Conservation (phyloP, 2,329 filamentous ascomycete species). For the Huntiella omanensis region DNA sequence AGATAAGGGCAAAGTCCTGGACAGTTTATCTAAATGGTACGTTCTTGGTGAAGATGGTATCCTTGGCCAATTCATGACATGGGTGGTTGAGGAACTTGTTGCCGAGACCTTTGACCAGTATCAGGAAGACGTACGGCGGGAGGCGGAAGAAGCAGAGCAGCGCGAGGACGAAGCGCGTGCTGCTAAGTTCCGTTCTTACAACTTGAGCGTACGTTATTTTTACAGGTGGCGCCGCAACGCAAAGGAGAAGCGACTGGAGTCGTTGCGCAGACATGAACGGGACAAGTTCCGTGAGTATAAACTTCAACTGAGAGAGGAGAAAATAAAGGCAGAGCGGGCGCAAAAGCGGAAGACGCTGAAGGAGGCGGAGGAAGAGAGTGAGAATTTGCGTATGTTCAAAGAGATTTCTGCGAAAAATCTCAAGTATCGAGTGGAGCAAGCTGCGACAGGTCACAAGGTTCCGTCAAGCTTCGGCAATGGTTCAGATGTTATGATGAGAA, state of each 20-base stretch:
- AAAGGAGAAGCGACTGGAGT: conserved; percentile 27
- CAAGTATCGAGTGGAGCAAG: conserved; percentile 19
- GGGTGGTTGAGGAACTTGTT: conserved; percentile 27
- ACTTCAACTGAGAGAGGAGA: conserved; percentile 18
- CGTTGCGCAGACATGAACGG: conserved; percentile 31
- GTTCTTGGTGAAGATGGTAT: conserved; percentile 34
- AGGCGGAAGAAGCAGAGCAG: conserved; percentile 28
- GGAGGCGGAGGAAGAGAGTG: conserved; percentile 3
- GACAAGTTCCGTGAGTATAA: conserved; percentile 31
- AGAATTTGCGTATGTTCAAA: conserved; percentile 8
- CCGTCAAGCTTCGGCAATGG: no score
- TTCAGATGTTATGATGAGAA: no score
- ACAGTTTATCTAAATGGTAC: conserved; percentile 34
- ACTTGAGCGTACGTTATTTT: conserved; percentile 34
- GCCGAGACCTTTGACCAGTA: conserved; percentile 23
- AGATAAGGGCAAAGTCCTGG: conserved; percentile 18
- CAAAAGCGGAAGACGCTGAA: conserved; percentile 2
- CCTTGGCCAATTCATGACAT: conserved; percentile 29
- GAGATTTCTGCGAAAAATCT: conserved; percentile 11
- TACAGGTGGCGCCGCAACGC: conserved; percentile 35
- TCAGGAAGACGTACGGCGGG: conserved; percentile 23
- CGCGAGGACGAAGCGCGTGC: conserved; percentile 27
- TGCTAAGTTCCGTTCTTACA: conserved; percentile 28
- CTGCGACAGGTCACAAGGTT: conserved; percentile 15
- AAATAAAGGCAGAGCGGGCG: conserved; percentile 17